Evolutionary conservation across 345 rosid genomes (phyloP).

Genomic region (Syzygium aromaticum): DNA sequence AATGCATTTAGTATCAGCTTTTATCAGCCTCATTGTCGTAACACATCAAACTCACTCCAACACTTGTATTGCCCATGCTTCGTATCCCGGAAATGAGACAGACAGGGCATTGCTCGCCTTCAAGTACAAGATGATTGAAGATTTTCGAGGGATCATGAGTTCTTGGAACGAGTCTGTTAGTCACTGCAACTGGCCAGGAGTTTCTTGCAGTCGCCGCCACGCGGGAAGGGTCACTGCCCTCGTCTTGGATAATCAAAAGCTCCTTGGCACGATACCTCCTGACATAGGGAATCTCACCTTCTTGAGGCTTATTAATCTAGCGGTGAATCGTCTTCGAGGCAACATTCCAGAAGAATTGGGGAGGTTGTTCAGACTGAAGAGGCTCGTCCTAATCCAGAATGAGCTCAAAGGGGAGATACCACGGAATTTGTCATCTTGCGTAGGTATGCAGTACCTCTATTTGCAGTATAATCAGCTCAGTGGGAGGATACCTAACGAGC

Average conservation of each 20-base stretch:
- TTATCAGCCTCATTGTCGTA: background rate
- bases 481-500: background rate
- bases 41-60: background rate
- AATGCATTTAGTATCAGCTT: background rate
- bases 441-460: background rate
- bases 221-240: background rate
- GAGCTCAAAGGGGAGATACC: background rate
- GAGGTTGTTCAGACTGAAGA: background rate
- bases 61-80: background rate
- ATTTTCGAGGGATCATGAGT: background rate
- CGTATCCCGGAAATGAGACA: background rate
- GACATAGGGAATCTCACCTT: background rate
- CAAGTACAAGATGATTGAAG: background rate
- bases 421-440: background rate
- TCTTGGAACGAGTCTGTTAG: background rate
- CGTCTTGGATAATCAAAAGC: background rate
- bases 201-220: background rate
- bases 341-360: background rate
- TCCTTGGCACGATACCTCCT: background rate
- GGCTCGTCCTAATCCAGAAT: background rate
- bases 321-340: background rate
- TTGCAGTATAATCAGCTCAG: rapidly evolving
- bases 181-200: background rate
- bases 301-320: background rate
- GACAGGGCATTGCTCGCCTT: background rate